These are phyloP conservation scores for Coix lacrymajobi DNA, from an alignment of 176 grass and related monocot genomes.

Conservation along the genomic window DNA sequence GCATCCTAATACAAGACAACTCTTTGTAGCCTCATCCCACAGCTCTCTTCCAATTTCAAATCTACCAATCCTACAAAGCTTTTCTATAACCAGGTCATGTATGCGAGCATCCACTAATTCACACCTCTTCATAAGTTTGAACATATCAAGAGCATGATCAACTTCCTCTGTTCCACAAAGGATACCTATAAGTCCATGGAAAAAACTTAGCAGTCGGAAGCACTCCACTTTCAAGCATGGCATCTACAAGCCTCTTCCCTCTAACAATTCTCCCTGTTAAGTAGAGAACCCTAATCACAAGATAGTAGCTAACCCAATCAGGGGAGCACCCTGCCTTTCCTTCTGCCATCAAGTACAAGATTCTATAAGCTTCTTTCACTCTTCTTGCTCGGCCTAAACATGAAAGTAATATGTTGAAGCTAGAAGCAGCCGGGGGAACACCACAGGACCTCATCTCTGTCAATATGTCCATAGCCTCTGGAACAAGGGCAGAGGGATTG, in stretches of 20 bases:
- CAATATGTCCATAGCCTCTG: conserved; percentile 53
- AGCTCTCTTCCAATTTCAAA: conserved; percentile 57
- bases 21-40: conserved; percentile 58
- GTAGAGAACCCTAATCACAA: conserved; percentile 64
- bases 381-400: conserved; percentile 58
- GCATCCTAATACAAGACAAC: conserved; percentile 45
- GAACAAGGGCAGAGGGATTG: conserved; percentile 64
- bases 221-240: conserved; percentile 54
- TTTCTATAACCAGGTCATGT: conserved; percentile 59
- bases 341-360: conserved; percentile 57
- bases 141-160: conserved; percentile 57
- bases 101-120: conserved; percentile 15
- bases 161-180: conserved; percentile 61
- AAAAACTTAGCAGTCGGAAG: conserved; percentile 44
- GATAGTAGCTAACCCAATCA: conserved; percentile 70
- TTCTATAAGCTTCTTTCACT: conserved; percentile 63
- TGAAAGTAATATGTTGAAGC: conserved; percentile 78
- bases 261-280: conserved; percentile 53
- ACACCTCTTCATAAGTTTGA: conserved; percentile 48
- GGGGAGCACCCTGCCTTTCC: conserved; percentile 51
- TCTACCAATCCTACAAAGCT: conserved; percentile 53
- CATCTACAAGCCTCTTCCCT: conserved; percentile 54
- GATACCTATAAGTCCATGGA: conserved; percentile 53
- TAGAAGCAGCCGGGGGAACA: conserved; percentile 35
- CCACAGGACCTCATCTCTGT: conserved; percentile 51